These are phyloP conservation scores for Chlorella sp. DNA, from an alignment of 139 green algal species.

Conservation along the genomic window DNA sequence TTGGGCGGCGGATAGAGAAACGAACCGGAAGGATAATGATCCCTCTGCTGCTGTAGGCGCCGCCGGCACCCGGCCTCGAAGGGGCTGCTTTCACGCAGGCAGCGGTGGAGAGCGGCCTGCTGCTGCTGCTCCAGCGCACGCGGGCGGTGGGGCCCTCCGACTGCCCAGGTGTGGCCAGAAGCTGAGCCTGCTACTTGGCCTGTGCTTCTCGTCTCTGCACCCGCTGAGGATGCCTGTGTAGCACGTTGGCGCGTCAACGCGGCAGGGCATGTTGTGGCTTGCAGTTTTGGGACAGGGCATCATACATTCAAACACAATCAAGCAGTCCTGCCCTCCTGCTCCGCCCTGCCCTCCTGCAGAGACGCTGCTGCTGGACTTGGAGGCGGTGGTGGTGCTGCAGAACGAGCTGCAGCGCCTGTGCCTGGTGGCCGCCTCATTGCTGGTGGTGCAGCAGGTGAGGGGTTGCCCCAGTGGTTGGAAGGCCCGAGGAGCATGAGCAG, in stretches of 20 bases:
- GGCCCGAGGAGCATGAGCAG: no score
- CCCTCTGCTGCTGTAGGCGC: neutral
- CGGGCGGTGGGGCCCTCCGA: neutral
- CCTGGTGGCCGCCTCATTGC: conserved; percentile 39
- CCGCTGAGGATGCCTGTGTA: no score
- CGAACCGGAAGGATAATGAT: no score
- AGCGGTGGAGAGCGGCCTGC: conserved; percentile 24
- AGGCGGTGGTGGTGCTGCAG: conserved; percentile 29
- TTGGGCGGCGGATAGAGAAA: no score
- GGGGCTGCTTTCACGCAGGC: neutral
- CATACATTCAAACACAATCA: no score
- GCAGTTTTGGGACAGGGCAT: no score
- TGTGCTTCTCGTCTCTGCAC: no score
- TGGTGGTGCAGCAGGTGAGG: conserved; percentile 39
- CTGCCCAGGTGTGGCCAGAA: neutral
- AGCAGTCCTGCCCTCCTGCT: neutral
- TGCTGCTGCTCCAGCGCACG: conserved; percentile 36
- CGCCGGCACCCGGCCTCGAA: neutral
- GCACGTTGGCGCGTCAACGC: no score
- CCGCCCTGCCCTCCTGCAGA: neutral
- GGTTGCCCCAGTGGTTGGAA: no score
- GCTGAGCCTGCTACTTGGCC: no score
- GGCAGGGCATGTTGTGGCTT: no score
- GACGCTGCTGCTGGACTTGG: conserved; percentile 41
- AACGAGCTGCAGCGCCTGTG: conserved; percentile 55